A percentile compares a stretch with the other conserved stretches of the same genome.
phyloP scores from a whole-genome alignment of 495 filamentous ascomycete genomes.

The Aspergillus ostianus region DNA sequence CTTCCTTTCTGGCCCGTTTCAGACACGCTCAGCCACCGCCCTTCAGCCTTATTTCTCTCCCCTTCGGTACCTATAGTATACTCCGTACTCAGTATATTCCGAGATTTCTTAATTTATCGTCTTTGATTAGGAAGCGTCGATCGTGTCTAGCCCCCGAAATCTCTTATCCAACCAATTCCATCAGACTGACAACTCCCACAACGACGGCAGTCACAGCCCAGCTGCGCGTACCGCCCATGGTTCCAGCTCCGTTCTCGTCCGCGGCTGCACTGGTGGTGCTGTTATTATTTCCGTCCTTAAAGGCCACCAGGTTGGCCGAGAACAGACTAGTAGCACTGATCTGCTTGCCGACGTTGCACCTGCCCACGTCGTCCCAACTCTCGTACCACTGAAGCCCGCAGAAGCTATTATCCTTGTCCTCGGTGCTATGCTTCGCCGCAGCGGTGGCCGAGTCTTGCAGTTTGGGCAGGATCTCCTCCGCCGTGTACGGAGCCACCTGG shows the following conservation, averaged over 20 bases:
- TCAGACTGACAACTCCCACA: too few species aligned
- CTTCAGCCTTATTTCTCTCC: too few species aligned
- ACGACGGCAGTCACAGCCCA: too few species aligned
- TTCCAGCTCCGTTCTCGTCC: not conserved
- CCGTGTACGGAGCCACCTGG: conserved; percentile 58
- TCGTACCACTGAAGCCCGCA: conserved; percentile 45
- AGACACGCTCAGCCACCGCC: not conserved
- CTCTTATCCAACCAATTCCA: too few species aligned
- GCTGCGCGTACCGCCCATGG: too few species aligned
- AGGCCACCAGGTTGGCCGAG: conserved; percentile 39
- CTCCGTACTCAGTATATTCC: too few species aligned
- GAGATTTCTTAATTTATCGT: too few species aligned
- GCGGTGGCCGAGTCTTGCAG: conserved; percentile 48
- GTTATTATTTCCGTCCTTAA: conserved; percentile 18
- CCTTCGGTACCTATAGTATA: too few species aligned
- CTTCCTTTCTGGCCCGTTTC: not conserved
- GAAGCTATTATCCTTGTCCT: conserved; percentile 37
- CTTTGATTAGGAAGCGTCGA: too few species aligned
- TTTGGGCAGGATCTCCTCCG: conserved; percentile 46
- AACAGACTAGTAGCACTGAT: conserved; percentile 52
- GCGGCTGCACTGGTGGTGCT: not conserved
- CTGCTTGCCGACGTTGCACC: conserved; percentile 46
- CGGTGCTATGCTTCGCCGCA: conserved; percentile 55
- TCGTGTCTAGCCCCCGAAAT: too few species aligned
- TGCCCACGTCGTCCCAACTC: conserved; percentile 38